Evolutionary conservation across 192 early-diverging fungal species (phyloP), one percentile per base, ranked within the genome.

Genomic region (Entomortierella beljakovae): DNA sequence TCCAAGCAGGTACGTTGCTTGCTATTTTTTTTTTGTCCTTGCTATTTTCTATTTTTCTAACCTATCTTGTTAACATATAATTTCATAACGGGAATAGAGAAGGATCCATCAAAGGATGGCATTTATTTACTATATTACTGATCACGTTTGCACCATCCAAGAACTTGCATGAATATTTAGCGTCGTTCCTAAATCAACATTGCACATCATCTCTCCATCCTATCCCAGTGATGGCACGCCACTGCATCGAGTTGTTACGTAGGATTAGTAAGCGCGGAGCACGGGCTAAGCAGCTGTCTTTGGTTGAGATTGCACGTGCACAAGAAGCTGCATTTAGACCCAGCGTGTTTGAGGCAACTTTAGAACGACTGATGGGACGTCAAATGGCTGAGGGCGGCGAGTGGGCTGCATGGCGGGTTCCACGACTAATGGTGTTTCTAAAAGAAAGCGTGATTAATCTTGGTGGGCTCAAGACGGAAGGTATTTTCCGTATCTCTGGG

Each of bases 401-500:
- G 25, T 76, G 79, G 51, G 82, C 86, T 25, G 73, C 86, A 26
- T 84, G 91, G 49, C 81, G 88, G 8, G 71, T 98, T 22, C 97
- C 97, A 5, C 86, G 88, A 7, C 87, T 99, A 33, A 88, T 99
- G 20, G 88, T 91, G 32, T 95, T 94, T 64, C 83, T 99, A 57
- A 87, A 90, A 4, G 87, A 90, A 15, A 82, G 89, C 8, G 92
- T 99, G 28, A 63, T 91, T 23, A 76, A 88, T 1, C 87, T 97
- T 28, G 89, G 93, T 37, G 97, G 97, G 16, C 86, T 85, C 32
- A 59, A 81, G 52, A 90, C 95, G 15, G 96, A 99, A 80, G 97
- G 97, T 33, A 96, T 99, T 56, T 99, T 99, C 80, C 90, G 97
- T 60, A 94, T 99, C 16, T 95, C 97, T 23, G 97, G 95, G 25